Conservation (phyloP, 2,329 filamentous ascomycete genomes). For the Fusarium pininemorale region DNA sequence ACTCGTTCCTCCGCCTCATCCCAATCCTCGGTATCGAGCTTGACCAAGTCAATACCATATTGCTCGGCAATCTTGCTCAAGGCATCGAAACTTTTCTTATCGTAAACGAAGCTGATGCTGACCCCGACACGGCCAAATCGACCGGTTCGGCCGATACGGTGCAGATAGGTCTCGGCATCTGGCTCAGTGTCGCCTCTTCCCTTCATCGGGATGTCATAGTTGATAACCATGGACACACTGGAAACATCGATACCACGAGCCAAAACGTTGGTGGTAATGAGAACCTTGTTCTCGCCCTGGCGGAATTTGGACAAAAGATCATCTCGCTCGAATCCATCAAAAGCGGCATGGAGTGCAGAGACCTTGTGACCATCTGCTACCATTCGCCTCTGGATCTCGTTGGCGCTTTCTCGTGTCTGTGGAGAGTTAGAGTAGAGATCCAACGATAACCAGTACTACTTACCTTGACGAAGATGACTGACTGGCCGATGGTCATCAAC, state of each 20-base stretch:
- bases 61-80: conserved; percentile 81
- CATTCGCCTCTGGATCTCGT: conserved; percentile 87
- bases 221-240: conserved; percentile 97
- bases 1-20: conserved; percentile 86
- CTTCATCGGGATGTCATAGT: conserved; percentile 88
- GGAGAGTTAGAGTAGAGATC: conserved; percentile 22
- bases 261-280: conserved; percentile 97
- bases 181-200: conserved; percentile 81
- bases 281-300: conserved; percentile 86
- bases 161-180: conserved; percentile 94
- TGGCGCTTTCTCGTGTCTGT: conserved; percentile 85
- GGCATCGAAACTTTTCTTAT: conserved; percentile 81
- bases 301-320: conserved; percentile 87
- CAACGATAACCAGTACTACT: conserved; percentile 24
- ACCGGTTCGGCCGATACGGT: conserved; percentile 96
- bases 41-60: conserved; percentile 83
- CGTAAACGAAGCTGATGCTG: conserved; percentile 92
- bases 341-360: conserved; percentile 86
- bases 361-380: conserved; percentile 89
- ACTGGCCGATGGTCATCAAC: conserved; percentile 94
- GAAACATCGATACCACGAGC: conserved; percentile 93
- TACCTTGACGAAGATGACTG: conserved; percentile 97
- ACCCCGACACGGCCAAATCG: conserved; percentile 97
- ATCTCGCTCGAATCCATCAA: conserved; percentile 86
- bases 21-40: conserved; percentile 88